Conservation (phyloP, 1,139 yeast genomes). For the Yarrowia galli region DNA sequence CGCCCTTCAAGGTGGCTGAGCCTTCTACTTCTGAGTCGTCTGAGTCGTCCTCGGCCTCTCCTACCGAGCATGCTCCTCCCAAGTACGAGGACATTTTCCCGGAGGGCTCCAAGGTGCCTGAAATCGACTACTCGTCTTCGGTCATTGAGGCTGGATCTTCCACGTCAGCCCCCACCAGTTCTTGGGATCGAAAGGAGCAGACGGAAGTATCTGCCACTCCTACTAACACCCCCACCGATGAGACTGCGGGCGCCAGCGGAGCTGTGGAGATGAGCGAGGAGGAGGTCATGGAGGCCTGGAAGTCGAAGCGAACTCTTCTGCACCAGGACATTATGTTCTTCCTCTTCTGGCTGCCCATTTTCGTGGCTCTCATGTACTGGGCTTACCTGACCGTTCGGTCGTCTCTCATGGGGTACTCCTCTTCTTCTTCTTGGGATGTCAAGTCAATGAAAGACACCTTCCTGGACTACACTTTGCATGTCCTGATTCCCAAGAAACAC, state of each 20-base stretch:
- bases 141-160: conserved; percentile 14
- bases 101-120: conserved; percentile 34
- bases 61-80: conserved; percentile 31
- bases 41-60: background rate
- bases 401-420: conserved; percentile 20
- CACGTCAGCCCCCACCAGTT: background rate
- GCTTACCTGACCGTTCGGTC: conserved; percentile 18
- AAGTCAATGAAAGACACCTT: conserved; percentile 25
- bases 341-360: conserved; percentile 72
- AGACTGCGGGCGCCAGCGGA: conserved; percentile 37
- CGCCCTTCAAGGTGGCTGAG: conserved; percentile 22
- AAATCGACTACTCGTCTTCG: conserved; percentile 29
- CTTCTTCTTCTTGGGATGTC: conserved; percentile 7
- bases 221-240: conserved; percentile 22
- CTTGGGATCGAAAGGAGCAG: conserved; percentile 34
- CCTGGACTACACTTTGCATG: conserved; percentile 32
- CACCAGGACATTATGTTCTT: conserved; percentile 85
- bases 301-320: conserved; percentile 59
- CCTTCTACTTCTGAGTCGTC: background rate
- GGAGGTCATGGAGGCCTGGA: conserved; percentile 46
- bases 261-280: conserved; percentile 43
- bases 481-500: conserved; percentile 34
- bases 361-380: conserved; percentile 41
- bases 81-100: conserved; percentile 37
- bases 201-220: conserved; percentile 2